Base-by-base conservation (phyloP, 2,329 filamentous ascomycete species). In the Verticillium klebahnii region DNA sequence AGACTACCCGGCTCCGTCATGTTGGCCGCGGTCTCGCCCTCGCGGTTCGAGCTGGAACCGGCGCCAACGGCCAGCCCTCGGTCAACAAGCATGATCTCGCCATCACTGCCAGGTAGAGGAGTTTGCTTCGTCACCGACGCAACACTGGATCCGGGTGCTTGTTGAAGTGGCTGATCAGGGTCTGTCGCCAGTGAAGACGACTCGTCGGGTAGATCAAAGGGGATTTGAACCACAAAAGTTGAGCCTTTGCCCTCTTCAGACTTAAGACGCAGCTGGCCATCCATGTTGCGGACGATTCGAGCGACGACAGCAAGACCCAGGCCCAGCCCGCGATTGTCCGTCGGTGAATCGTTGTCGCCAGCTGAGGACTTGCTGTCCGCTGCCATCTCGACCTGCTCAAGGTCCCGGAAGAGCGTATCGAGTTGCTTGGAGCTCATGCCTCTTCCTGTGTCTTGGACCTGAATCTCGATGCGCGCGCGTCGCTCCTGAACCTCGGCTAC, bases 231-330 rank as follows among this genome's bases (percentile, higher is more conserved):
- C 25, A 92, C 87, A 66, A 97, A 96, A 59, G 90, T 84, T 19
- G 92, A 93, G 0, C 93, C 93, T 68, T 89, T 90, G 2, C 90
- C 90, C 70, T 90, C 84, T 69, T 95, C 91, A 0, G 92, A 96
- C 69, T 93, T 94, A 1, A 97, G 77, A 1, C 92, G 86, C 34
- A 97, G 75, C 69, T 96, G 93, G 0, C 93, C 93, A 62, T 94
- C 89, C 91, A 96, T 95, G 69, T 93, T 96, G n/a, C 88, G 85
- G 36, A 97, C 82, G 39, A 92, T 91, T 40, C 93, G 86, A 17
- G 91, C 90, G n/a, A 96, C 93, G 14, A 96, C 82, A 0, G 93
- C 93, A n/a, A 97, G 81, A 0, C 93, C 93, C 11, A 97, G 82
- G 0, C 93, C 93, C 1, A 96, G 75, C 0, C 87, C 87, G 57